phyloP scores from a whole-genome alignment of 805 yeast species.

The Saturnispora ahearnii region DNA sequence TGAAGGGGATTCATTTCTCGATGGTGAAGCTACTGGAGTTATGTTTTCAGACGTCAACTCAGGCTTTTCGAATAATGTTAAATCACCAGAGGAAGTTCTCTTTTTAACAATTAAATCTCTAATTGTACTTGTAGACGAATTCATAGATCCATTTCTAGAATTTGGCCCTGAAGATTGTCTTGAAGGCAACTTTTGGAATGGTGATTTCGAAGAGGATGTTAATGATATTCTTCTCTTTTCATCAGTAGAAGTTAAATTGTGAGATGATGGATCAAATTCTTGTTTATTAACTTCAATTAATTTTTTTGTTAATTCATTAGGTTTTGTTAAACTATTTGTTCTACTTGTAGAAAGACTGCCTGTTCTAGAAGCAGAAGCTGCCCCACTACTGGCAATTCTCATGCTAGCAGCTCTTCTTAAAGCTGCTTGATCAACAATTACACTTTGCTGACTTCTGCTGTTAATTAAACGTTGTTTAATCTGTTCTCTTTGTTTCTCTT shows the following conservation, averaged over 20 bases:
- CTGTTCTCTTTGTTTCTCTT: slow-evolving; percentile 21
- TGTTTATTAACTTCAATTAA: not conserved
- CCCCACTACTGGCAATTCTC: not conserved
- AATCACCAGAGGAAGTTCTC: not conserved
- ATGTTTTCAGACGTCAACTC: not conserved
- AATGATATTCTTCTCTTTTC: slow-evolving; percentile 3
- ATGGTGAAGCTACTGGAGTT: slow-evolving; percentile 4
- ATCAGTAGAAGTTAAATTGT: not conserved
- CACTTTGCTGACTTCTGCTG: slow-evolving; percentile 13
- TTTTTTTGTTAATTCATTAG: slow-evolving; percentile 3
- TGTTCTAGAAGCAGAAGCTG: not conserved
- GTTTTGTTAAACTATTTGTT: slow-evolving; percentile 1
- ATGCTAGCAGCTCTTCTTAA: not conserved
- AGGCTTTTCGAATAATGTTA: not conserved
- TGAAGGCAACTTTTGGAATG: slow-evolving; percentile 2
- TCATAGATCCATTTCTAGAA: not conserved
- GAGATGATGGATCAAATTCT: not conserved
- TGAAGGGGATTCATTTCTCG: not conserved
- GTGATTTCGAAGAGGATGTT: slow-evolving; percentile 1
- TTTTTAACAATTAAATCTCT: not conserved
- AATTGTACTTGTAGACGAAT: not conserved
- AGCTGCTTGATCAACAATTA: not conserved
- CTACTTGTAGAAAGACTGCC: not conserved
- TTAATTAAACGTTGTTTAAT: slow-evolving; percentile 17
- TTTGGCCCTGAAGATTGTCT: not conserved